A percentile compares a stretch with the other conserved stretches of the same genome.
phyloP scores from a whole-genome alignment of 441 rosid genomes.

The Jatropha multifida region DNA sequence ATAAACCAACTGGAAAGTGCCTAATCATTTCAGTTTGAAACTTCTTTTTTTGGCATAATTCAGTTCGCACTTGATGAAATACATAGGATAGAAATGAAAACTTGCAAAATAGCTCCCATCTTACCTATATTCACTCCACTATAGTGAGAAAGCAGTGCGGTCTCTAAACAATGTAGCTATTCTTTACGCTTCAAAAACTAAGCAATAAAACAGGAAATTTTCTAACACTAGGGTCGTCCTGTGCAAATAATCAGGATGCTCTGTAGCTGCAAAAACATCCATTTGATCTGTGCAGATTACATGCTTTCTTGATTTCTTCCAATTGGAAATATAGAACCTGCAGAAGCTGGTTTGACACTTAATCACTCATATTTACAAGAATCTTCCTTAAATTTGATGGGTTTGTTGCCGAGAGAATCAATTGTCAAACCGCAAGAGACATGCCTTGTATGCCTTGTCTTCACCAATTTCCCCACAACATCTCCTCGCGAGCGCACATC shows the following conservation, averaged over 20 bases:
- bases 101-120: no score
- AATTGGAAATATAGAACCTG: background rate
- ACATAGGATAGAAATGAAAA: no score
- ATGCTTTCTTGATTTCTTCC: background rate
- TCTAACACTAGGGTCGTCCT: background rate
- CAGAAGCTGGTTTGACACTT: background rate
- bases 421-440: slow-evolving; percentile 47
- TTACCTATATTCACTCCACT: no score
- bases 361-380: slow-evolving; percentile 40
- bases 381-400: background rate
- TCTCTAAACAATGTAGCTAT: background rate
- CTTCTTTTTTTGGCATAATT: no score
- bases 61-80: no score
- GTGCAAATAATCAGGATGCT: background rate
- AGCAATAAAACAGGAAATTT: background rate
- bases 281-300: background rate
- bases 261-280: background rate
- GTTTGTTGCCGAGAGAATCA: slow-evolving; percentile 27
- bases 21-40: no score
- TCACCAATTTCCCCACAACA: slow-evolving; percentile 61
- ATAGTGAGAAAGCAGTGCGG: no score
- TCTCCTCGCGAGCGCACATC: slow-evolving; percentile 50
- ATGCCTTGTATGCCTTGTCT: slow-evolving; percentile 39
- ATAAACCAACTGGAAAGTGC: no score
- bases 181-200: background rate